Conservation (phyloP, 176 grass and related monocot genomes). For the Carex littledalei region DNA sequence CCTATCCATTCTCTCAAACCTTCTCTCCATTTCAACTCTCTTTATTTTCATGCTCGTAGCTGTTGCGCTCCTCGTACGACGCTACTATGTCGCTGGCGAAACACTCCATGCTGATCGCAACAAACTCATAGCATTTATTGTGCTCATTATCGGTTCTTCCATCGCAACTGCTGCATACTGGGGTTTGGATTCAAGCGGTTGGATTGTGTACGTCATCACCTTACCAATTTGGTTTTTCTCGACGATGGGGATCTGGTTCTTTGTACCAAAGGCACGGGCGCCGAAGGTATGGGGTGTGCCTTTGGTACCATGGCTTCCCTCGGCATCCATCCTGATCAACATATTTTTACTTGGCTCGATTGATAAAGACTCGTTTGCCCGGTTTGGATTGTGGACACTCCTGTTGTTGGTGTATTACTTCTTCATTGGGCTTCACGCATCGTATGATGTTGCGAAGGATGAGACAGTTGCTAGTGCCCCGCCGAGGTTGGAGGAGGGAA, state of each 20-base stretch:
- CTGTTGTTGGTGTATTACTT: conserved; percentile 75
- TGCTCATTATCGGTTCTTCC: conserved; percentile 28
- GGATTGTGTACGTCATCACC: conserved; percentile 31
- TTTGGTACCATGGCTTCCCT: conserved; percentile 41
- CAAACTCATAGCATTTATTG: conserved; percentile 29
- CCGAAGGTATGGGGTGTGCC: conserved; percentile 43
- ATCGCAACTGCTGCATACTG: conserved; percentile 32
- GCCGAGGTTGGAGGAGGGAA: conserved; percentile 32
- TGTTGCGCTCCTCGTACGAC: conserved; percentile 48
- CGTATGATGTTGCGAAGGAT: conserved; percentile 64
- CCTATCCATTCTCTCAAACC: conserved; percentile 45
- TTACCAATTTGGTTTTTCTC: conserved; percentile 32
- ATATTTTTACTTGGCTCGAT: conserved; percentile 91
- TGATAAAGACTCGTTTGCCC: conserved; percentile 57
- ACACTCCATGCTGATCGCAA: conserved; percentile 20
- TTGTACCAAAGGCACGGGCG: conserved; percentile 35
- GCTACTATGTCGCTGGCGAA: conserved; percentile 40
- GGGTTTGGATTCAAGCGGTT: conserved; percentile 17
- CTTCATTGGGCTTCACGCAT: conserved; percentile 77
- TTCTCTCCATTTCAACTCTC: conserved; percentile 59
- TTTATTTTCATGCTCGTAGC: conserved; percentile 79
- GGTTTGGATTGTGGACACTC: conserved; percentile 66
- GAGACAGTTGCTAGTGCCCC: not conserved
- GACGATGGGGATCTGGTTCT: conserved; percentile 21
- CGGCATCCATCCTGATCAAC: conserved; percentile 53